Base-by-base conservation (phyloP, 441 rosid genomes). In the California macrophylla region DNA sequence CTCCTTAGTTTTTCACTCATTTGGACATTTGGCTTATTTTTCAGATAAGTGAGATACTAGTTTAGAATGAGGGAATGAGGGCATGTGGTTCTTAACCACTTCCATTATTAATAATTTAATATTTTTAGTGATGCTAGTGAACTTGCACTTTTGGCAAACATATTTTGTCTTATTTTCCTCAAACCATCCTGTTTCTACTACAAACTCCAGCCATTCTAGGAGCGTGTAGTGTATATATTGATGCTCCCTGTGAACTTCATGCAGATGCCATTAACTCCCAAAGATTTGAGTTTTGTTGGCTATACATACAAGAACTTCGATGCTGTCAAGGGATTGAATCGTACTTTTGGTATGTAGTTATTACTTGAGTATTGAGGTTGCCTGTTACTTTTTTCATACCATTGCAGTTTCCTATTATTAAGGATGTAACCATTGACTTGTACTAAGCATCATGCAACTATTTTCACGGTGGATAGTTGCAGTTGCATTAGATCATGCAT, bases 251-350 rank as follows among this genome's bases (percentile, higher is more conserved):
- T 42, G 23, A 69, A 15, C 30, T 81, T 69, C 66, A 30, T 81
- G 86, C 89, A 93, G 95, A 83, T 83, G 90, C 83, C 77, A 45
- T 82, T 90, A 72, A 88, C 92, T 61, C 89, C 96, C 69, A 86
- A 93, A 81, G 96, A 93, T 88, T 75, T 93, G 74, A 93, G 86
- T 85, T 93, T 93, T 75, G 98, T 93, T 82, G 97, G 98, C 78
- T 93, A 93, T 72, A 93, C 98, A 15, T 93, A 85, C 92, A 93
- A 91, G 86, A 93, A 93, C 81, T 93, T 93, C 72, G 97, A 91
- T 71, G 98, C 97, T 38, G 94, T 93, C 73, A 91, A 91, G 82
- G 98, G 89, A 64, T 73, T 87, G 40, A 83, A 72, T 64, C 91
- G 78, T 40, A 67, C 92, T 72, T 78, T 77, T 52, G 92, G 98